Percentiles rank a stretch among this genome's conserved stretches.
Conservation (phyloP, 1,284 basidiomycete genomes). For the Sporisorium sorghi region DNA sequence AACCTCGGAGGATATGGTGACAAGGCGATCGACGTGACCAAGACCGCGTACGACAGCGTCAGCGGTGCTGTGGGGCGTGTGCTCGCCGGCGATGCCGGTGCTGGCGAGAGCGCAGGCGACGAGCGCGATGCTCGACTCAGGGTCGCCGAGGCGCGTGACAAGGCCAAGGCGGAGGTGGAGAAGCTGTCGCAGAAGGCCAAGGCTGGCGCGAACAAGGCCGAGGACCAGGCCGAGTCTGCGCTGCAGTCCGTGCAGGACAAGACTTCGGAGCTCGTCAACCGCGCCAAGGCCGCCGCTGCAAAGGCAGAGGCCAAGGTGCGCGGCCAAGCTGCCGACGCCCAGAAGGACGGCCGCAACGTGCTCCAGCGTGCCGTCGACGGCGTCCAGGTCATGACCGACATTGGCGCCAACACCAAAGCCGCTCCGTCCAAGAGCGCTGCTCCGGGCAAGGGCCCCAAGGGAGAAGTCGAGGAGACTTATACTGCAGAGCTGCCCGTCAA, state of each 20-base stretch:
- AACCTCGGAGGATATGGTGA: slow-evolving; percentile 72
- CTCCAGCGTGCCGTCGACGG: slow-evolving; percentile 51
- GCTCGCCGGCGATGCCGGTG: slow-evolving; percentile 53
- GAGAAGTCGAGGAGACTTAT: slow-evolving; percentile 51
- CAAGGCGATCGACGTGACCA: slow-evolving; percentile 73
- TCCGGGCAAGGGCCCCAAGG: slow-evolving; percentile 67
- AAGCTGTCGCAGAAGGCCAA: slow-evolving; percentile 55
- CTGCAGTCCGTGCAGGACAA: slow-evolving; percentile 51
- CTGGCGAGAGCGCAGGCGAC: slow-evolving; percentile 39
- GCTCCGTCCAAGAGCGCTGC: slow-evolving; percentile 67
- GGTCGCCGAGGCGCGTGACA: slow-evolving; percentile 51
- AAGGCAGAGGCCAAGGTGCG: slow-evolving; percentile 63
- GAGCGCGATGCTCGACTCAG: slow-evolving; percentile 48
- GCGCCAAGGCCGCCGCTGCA: slow-evolving; percentile 72
- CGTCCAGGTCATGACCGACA: slow-evolving; percentile 58
- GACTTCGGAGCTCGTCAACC: slow-evolving; percentile 49
- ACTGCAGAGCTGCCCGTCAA: slow-evolving; percentile 53
- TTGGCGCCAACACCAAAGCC: slow-evolving; percentile 52
- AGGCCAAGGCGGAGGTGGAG: slow-evolving; percentile 43
- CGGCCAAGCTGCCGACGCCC: slow-evolving; percentile 40
- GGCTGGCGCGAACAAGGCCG: slow-evolving; percentile 64
- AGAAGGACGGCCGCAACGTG: slow-evolving; percentile 62
- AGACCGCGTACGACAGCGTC: slow-evolving; percentile 69
- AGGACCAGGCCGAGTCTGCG: slow-evolving; percentile 65
- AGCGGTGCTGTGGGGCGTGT: slow-evolving; percentile 59